Evolutionary conservation across 805 yeast species (phyloP).

Genomic region (Ogataea salicorniae): DNA sequence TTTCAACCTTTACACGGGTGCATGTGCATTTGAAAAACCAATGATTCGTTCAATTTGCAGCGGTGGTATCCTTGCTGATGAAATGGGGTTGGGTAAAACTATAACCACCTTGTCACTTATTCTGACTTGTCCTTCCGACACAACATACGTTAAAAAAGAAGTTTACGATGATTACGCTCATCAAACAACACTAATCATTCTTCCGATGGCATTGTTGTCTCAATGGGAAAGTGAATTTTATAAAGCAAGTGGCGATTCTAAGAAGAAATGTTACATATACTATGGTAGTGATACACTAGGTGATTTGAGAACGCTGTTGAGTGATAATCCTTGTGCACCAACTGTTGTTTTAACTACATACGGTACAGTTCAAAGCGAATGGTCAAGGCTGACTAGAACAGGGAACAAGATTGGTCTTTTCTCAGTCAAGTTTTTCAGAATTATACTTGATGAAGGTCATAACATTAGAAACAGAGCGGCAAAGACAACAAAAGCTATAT

Average conservation of each 20-base stretch:
- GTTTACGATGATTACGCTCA: conserved; percentile 47
- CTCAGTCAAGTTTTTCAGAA: conserved; percentile 67
- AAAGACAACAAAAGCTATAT: conserved; percentile 73
- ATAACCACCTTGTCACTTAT: conserved; percentile 75
- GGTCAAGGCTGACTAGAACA: conserved; percentile 39
- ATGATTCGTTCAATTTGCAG: conserved; percentile 49
- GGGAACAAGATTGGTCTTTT: conserved; percentile 49
- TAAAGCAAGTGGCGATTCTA: conserved; percentile 44
- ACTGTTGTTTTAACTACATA: conserved; percentile 76
- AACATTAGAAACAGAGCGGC: conserved; percentile 75
- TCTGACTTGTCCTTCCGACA: conserved; percentile 57
- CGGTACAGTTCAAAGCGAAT: conserved; percentile 81
- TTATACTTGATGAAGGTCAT: conserved; percentile 83
- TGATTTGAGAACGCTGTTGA: conserved; percentile 43
- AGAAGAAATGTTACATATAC: conserved; percentile 51
- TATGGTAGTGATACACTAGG: conserved; percentile 62
- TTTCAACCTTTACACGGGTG: conserved; percentile 77
- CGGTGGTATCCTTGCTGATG: conserved; percentile 94
- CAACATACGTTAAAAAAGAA: conserved; percentile 11
- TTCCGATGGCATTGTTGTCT: conserved; percentile 85
- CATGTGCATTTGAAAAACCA: conserved; percentile 65
- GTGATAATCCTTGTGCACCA: conserved; percentile 45
- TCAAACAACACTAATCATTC: conserved; percentile 70
- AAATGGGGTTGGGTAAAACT: conserved; percentile 95
- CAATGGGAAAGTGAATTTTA: conserved; percentile 88